Evolutionary conservation across 2,329 filamentous ascomycete species (phyloP), one percentile per base, ranked within the genome.

Genomic region (Hirsutella rhossiliensis): DNA sequence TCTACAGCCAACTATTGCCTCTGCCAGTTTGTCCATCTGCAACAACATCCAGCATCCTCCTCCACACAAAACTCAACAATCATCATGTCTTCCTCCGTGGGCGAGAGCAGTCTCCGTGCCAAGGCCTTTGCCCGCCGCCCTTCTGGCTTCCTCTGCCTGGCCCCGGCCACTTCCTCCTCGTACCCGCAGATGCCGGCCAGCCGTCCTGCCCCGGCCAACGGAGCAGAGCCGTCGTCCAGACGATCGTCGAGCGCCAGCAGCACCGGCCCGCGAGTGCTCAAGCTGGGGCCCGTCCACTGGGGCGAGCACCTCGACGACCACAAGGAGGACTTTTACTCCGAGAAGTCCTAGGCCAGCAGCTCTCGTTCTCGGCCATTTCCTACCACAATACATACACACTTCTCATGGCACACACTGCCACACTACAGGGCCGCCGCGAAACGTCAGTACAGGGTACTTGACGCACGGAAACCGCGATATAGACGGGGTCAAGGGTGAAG

Each of bases 241-340:
- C 74, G 76, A 59, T 73, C 69, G 49, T 76, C 73, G 46, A 75
- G 71, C 59, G 58, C 71, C 50, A 75, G 69, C 66, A 74, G 69
- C 58, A 60, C 61, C 49, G 17, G 36, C 6, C 41, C 20, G 20
- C 32, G 70, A 46, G 74, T 82, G 60, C 71, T 82, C 52, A 80
- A 79, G 67, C 74, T 82, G 46, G 74, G 75, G 20, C 77, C 77
- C 30, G 76, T 81, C 47, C 75, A 80, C 69, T 79, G 69, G 62
- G 78, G 78, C 51, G 76, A 75, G 66, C 73, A 77, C 60, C 63
- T 64, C 19, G 75, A 68, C 48, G 73, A 72, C 44, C 65, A 75
- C 65, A 70, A 75, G 64, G 67, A 64, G 39, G 76, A 80, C 65
- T 79, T 66, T 58, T 61, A 71, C 60, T 69, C 74, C 13, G 38